These are phyloP conservation scores for Zymoseptoria brevis DNA, from an alignment of 2,329 filamentous ascomycete species.

Conservation along the genomic window DNA sequence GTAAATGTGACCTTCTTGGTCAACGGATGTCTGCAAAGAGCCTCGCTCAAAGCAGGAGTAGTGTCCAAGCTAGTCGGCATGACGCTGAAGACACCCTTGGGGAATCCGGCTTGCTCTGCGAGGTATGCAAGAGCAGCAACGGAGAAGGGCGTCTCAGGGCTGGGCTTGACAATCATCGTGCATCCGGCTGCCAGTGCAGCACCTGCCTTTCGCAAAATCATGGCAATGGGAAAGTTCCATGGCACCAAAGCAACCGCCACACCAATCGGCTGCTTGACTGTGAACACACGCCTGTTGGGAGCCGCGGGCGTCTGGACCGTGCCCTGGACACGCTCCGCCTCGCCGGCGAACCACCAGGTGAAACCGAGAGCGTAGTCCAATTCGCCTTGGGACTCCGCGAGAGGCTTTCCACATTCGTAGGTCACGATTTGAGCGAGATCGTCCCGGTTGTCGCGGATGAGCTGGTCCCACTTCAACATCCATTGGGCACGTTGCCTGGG, in stretches of 20 bases:
- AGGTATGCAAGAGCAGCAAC: constrained; percentile 48
- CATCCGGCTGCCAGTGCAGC: constrained; percentile 64
- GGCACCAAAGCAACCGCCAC: constrained; percentile 59
- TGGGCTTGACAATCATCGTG: constrained; percentile 65
- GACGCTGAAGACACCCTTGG: constrained; percentile 53
- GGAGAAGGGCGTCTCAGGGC: constrained; percentile 57
- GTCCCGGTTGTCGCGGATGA: constrained; percentile 55
- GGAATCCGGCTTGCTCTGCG: constrained; percentile 49
- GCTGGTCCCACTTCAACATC: constrained; percentile 56
- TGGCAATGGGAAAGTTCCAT: constrained; percentile 52
- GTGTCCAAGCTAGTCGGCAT: constrained; percentile 52
- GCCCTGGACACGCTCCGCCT: constrained; percentile 56
- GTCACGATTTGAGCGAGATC: constrained; percentile 57
- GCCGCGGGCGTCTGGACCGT: constrained; percentile 51
- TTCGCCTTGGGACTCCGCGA: constrained; percentile 45
- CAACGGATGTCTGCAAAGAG: constrained; percentile 49
- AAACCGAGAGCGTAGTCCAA: constrained; percentile 48
- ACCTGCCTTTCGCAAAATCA: constrained; percentile 60
- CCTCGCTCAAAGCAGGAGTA: constrained; percentile 47
- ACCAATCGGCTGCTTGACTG: constrained; percentile 67
- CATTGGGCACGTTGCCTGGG: constrained; percentile 55
- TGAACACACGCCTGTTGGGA: constrained; percentile 58
- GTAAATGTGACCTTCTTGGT: constrained; percentile 58
- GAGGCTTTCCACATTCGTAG: constrained; percentile 50
- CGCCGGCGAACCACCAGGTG: constrained; percentile 52